These are phyloP conservation scores for Tilletia setariae DNA, from an alignment of 1,284 basidiomycete species.

Conservation along the genomic window DNA sequence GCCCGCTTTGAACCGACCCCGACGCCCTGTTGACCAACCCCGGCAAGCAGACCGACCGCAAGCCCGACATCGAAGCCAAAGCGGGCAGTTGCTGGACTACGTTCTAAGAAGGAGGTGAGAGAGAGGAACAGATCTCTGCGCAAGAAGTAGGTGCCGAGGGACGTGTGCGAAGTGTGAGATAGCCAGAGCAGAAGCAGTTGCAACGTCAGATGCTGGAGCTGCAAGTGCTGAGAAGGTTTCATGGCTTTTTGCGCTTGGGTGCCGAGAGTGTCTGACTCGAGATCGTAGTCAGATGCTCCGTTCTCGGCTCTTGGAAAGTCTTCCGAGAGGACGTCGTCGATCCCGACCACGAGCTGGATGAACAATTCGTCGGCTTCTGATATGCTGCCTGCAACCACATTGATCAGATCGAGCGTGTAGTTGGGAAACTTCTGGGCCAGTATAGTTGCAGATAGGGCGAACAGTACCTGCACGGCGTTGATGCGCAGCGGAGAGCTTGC, in stretches of 20 bases:
- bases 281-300: not conserved
- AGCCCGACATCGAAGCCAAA: conserved; percentile 12
- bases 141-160: conserved; percentile 12
- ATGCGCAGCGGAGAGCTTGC: not conserved
- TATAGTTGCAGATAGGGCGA: not conserved
- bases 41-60: not conserved
- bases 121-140: conserved; percentile 11
- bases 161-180: not conserved
- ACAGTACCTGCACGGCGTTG: conserved; percentile 1
- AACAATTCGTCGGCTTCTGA: conserved; percentile 11
- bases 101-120: conserved; percentile 11
- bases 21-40: conserved; percentile 3
- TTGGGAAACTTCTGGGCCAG: conserved; percentile 5
- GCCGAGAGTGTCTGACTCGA: not conserved
- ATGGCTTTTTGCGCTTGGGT: not conserved
- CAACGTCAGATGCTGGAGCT: conserved; percentile 2
- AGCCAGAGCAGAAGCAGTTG: conserved; percentile 13
- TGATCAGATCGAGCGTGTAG: conserved; percentile 9
- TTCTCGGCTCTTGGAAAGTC: conserved; percentile 5
- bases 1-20: not conserved
- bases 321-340: conserved; percentile 11
- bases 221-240: not conserved
- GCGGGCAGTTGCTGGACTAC: not conserved
- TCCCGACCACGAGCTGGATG: conserved; percentile 14
- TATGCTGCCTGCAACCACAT: conserved; percentile 7